These are phyloP conservation scores for Colletotrichum nymphaeae DNA, from an alignment of 2,329 filamentous ascomycete species.

Conservation along the genomic window DNA sequence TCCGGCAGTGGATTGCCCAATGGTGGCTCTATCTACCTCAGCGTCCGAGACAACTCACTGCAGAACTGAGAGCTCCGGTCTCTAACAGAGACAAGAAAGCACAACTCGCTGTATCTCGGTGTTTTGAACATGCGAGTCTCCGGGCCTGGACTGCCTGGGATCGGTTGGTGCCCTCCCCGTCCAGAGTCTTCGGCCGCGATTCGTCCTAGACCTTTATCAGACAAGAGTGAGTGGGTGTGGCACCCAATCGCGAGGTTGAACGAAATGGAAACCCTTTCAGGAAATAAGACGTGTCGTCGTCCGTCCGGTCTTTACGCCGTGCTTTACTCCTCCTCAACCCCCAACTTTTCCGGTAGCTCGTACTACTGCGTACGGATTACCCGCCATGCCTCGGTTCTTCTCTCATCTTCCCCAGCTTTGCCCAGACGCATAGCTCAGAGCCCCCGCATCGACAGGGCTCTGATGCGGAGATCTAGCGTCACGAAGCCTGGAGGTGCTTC, in stretches of 20 bases:
- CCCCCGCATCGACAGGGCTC: conserved; percentile 33
- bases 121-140: conserved; percentile 2
- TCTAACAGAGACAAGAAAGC: background rate
- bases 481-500: conserved; percentile 20
- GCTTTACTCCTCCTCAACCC: background rate
- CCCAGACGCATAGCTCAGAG: conserved; percentile 9
- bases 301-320: background rate
- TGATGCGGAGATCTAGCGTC: conserved; percentile 26
- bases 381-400: background rate
- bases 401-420: conserved; percentile 11
- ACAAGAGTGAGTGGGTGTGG: background rate
- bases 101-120: background rate
- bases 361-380: background rate
- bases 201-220: background rate
- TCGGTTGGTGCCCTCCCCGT: background rate
- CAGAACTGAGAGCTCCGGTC: background rate
- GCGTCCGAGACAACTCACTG: background rate
- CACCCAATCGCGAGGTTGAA: background rate
- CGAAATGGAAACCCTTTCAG: conserved; percentile 30
- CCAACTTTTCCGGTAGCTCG: background rate
- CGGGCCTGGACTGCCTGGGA: background rate
- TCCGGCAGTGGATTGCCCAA: background rate
- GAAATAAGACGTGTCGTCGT: conserved; percentile 3
- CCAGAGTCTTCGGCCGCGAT: background rate
- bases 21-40: background rate